phyloP scores from a whole-genome alignment of 2,329 filamentous ascomycete genomes.

The Scedosporium apiospermum region DNA sequence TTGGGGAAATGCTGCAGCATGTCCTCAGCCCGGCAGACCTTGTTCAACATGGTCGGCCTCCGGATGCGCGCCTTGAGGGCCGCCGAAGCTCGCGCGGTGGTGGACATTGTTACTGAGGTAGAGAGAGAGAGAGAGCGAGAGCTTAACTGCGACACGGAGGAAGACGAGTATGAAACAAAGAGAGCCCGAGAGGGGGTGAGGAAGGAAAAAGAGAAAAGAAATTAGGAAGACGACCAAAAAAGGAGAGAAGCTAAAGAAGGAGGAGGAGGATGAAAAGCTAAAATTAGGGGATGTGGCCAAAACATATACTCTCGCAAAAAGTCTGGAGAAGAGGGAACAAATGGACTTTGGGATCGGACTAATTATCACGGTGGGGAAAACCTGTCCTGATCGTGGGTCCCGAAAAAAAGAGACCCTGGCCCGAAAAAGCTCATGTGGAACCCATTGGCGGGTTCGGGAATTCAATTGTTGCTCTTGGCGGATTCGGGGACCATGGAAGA shows the following conservation, averaged over 20 bases:
- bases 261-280: constrained; percentile 5
- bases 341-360: too few relatives aligned
- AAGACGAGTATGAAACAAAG: not conserved
- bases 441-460: not conserved
- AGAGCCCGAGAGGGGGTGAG: not conserved
- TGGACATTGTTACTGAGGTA: constrained; percentile 24
- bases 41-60: constrained; percentile 68
- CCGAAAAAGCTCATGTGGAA: not conserved
- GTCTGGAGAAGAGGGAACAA: too few relatives aligned
- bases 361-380: not conserved
- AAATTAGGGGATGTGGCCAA: not conserved
- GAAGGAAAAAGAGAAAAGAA: constrained; percentile 5
- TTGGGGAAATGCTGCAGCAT: constrained; percentile 74
- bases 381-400: not conserved
- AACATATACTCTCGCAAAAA: not conserved
- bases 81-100: constrained; percentile 52
- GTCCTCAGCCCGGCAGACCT: constrained; percentile 71
- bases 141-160: constrained; percentile 12
- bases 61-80: constrained; percentile 67
- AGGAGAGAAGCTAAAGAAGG: constrained; percentile 8
- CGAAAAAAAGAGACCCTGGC: not conserved
- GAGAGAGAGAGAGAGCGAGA: constrained; percentile 8
- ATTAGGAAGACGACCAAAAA: not conserved
- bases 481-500: too few relatives aligned
- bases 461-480: too few relatives aligned